phyloP scores from a whole-genome alignment of 2,329 filamentous ascomycete species.

The Fusarium albosuccineum region DNA sequence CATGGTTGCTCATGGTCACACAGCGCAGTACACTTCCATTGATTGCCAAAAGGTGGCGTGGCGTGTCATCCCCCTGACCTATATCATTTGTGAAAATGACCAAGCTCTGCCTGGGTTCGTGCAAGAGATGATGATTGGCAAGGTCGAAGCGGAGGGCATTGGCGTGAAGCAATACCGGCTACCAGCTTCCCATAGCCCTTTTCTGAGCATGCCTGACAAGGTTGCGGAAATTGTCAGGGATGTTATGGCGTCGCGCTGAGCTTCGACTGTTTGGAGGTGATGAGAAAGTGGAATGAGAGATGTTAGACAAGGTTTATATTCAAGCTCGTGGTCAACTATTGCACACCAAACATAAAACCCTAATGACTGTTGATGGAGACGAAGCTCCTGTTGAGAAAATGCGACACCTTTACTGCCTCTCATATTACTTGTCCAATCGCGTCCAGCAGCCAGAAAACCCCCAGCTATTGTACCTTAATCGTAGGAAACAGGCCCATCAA shows the following conservation, averaged over 20 bases:
- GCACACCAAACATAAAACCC: no score
- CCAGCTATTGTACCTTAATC: background rate
- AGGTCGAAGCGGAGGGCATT: background rate
- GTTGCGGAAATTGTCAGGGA: background rate
- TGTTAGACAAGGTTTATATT: no score
- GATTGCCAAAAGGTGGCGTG: background rate
- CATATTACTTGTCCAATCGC: no score
- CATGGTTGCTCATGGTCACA: background rate
- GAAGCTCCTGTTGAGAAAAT: no score
- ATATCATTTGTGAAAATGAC: constrained; percentile 1
- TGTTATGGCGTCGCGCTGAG: background rate
- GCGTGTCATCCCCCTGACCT: background rate
- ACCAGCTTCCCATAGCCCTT: background rate
- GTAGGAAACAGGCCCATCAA: constrained; percentile 31
- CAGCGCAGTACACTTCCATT: background rate
- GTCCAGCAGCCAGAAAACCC: no score
- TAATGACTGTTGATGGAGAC: no score
- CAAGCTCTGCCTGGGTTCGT: constrained; percentile 1
- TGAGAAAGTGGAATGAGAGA: no score
- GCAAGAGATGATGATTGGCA: constrained; percentile 6
- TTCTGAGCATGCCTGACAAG: background rate
- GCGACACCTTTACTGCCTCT: no score
- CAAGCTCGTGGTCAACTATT: no score
- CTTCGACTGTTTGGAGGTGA: no score
- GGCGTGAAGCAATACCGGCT: background rate